phyloP scores from a whole-genome alignment of 352 stramenopile genomes.

The Blastocystis sp. region DNA sequence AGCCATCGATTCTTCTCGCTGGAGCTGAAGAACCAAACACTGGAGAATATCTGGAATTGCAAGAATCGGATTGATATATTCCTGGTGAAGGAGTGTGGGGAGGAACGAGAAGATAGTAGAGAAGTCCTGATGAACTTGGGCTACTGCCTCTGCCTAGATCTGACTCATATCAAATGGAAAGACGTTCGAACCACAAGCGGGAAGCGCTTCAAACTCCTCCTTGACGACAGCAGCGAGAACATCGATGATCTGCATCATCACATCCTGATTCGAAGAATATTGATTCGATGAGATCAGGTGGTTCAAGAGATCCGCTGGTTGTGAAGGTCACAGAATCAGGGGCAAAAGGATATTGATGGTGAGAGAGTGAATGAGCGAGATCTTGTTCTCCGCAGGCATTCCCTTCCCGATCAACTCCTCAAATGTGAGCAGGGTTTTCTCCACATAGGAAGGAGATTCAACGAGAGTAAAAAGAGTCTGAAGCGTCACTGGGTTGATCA shows the following conservation, averaged over 20 bases:
- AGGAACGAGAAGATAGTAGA: background rate
- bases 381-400: slow-evolving; percentile 25
- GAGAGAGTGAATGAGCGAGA: slow-evolving; percentile 2
- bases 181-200: background rate
- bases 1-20: background rate
- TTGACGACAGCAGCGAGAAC: slow-evolving; percentile 14
- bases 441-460: background rate
- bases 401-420: slow-evolving; percentile 46
- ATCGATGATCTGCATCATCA: slow-evolving; percentile 7
- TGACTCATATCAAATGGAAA: background rate
- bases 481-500: slow-evolving; percentile 13
- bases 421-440: slow-evolving; percentile 42
- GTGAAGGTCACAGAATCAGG: background rate
- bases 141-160: background rate
- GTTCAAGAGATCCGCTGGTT: background rate
- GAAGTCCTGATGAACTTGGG: background rate
- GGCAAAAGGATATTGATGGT: slow-evolving; percentile 7
- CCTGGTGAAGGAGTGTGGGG: background rate
- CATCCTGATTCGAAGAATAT: background rate
- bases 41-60: slow-evolving; percentile 5
- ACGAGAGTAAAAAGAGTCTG: background rate
- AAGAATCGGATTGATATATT: slow-evolving; percentile 27
- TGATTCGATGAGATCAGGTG: background rate
- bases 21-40: slow-evolving; percentile 10
- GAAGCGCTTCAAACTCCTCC: background rate